These are phyloP conservation scores for Apiospora koreana DNA, from an alignment of 2,329 filamentous ascomycete species.

Conservation along the genomic window DNA sequence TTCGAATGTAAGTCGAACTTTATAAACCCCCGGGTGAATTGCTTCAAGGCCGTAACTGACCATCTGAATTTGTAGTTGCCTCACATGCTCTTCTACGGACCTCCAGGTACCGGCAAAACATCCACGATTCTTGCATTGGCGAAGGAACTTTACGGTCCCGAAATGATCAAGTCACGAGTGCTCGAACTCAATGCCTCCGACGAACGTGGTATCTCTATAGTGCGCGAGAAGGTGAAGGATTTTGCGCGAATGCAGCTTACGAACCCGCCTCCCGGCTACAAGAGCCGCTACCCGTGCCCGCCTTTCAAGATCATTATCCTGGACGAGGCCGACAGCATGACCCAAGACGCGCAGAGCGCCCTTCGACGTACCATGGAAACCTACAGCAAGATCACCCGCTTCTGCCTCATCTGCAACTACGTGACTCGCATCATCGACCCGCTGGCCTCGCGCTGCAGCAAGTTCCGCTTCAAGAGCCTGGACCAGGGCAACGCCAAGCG, in stretches of 20 bases:
- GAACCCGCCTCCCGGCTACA: constrained; percentile 71
- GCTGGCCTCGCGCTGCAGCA: constrained; percentile 87
- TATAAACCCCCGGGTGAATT: constrained; percentile 10
- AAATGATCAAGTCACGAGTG: constrained; percentile 90
- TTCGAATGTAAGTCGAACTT: constrained; percentile 66
- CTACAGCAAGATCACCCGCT: constrained; percentile 93
- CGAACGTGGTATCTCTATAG: constrained; percentile 95
- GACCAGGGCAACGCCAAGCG: constrained; percentile 82
- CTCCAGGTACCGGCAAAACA: constrained; percentile 96
- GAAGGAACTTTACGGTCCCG: constrained; percentile 95
- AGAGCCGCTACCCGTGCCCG: constrained; percentile 81
- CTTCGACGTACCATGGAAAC: constrained; percentile 97
- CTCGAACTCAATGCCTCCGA: constrained; percentile 99
- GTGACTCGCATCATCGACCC: constrained; percentile 98
- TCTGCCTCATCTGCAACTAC: constrained; percentile 98
- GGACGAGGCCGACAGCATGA: constrained; percentile 98
- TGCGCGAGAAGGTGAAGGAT: constrained; percentile 96
- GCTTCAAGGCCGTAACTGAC: constrained; percentile 18
- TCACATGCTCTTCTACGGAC: constrained; percentile 99
- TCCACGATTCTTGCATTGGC: constrained; percentile 95
- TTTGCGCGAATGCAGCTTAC: constrained; percentile 95
- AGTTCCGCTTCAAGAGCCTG: constrained; percentile 96
- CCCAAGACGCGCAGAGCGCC: constrained; percentile 93
- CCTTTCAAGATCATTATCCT: constrained; percentile 99
- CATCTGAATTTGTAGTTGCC: constrained; percentile 61